phyloP scores from a whole-genome alignment of 371 early-diverging fungal genomes.

The Nosema muscidifuracis region DNA sequence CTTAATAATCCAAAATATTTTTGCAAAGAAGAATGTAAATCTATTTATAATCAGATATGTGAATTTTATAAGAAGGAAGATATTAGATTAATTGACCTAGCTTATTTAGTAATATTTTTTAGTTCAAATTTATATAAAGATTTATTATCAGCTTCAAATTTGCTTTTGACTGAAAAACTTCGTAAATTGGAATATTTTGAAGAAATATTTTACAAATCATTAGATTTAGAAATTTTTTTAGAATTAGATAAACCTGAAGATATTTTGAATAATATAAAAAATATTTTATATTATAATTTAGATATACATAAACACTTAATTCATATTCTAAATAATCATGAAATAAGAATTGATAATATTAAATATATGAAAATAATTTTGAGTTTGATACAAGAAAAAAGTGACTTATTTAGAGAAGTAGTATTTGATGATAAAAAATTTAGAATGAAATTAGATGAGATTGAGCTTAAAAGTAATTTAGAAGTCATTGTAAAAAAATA shows the following conservation, averaged over 20 bases:
- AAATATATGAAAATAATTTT: neutral
- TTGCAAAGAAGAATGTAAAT: neutral
- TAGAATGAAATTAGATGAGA: neutral
- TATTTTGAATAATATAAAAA: neutral
- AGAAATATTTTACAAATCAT: neutral
- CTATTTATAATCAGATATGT: neutral
- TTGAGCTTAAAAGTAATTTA: neutral
- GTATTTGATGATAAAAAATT: neutral
- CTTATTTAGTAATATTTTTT: neutral
- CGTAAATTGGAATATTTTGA: neutral
- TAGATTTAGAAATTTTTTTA: neutral
- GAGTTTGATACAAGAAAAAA: neutral
- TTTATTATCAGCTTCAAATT: neutral
- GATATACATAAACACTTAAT: neutral
- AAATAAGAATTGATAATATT: neutral
- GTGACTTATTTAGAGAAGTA: neutral
- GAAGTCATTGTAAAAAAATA: neutral
- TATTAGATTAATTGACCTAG: neutral
- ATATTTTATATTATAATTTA: neutral
- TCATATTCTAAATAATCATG: neutral
- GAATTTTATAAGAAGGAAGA: neutral
- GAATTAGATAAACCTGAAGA: neutral
- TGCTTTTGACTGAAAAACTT: neutral
- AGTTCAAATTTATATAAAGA: neutral
- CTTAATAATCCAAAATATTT: neutral